These are phyloP conservation scores for Chaetomium cochliodes DNA, from an alignment of 495 filamentous ascomycete genomes.

Conservation along the genomic window DNA sequence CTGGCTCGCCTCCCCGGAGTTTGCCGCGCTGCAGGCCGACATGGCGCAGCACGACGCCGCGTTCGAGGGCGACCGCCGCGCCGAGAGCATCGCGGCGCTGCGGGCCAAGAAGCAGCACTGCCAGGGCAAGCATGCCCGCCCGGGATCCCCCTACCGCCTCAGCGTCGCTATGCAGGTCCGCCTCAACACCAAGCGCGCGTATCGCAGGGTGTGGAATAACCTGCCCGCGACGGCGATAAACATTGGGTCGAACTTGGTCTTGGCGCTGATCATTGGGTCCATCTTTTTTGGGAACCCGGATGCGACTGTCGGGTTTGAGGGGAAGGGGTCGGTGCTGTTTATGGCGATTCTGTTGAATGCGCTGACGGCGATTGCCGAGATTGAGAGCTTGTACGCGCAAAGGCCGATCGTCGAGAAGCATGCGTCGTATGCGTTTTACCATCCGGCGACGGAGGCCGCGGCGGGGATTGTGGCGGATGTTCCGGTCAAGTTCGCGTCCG, in stretches of 20 bases:
- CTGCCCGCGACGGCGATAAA: constrained; percentile 29
- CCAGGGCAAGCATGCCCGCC: constrained; percentile 44
- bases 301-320: constrained; percentile 45
- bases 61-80: constrained; percentile 49
- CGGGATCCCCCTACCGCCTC: constrained; percentile 56
- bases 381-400: constrained; percentile 60
- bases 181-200: constrained; percentile 53
- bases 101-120: constrained; percentile 32
- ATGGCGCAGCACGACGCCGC: constrained; percentile 59
- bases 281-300: constrained; percentile 50
- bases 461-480: constrained; percentile 61
- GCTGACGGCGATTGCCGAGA: constrained; percentile 56
- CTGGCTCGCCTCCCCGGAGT: constrained; percentile 46
- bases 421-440: constrained; percentile 63
- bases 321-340: constrained; percentile 59
- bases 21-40: constrained; percentile 56
- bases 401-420: constrained; percentile 67
- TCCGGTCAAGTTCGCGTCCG: constrained; percentile 53
- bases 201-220: constrained; percentile 46
- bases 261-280: constrained; percentile 47
- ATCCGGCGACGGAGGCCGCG: constrained; percentile 59
- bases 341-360: constrained; percentile 56
- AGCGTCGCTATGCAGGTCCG: constrained; percentile 57
- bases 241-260: constrained; percentile 41
- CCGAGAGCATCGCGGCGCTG: constrained; percentile 22